Percentiles rank a stretch among this genome's conserved stretches.
phyloP scores from a whole-genome alignment of 352 stramenopile species.

The Pythium rhizo-oryzae region DNA sequence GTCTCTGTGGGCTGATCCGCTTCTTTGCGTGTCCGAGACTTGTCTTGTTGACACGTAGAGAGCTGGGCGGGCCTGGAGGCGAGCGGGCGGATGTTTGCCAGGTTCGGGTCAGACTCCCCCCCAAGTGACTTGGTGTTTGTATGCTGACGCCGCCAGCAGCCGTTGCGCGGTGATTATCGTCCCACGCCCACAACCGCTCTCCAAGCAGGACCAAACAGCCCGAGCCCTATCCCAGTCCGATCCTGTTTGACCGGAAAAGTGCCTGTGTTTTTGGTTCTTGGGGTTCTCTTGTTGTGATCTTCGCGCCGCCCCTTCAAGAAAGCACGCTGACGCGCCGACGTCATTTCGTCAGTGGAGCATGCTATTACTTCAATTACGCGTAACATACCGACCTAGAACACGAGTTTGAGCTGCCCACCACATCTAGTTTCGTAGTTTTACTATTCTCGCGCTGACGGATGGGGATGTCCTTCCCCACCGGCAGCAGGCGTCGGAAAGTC shows the following conservation, averaged over 20 bases:
- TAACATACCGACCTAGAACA: background rate
- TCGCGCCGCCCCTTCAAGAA: constrained; percentile 34
- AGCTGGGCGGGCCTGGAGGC: background rate
- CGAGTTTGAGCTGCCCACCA: background rate
- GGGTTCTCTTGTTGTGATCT: constrained; percentile 22
- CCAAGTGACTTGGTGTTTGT: background rate
- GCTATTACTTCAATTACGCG: background rate
- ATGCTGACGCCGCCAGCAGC: background rate
- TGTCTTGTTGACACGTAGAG: background rate
- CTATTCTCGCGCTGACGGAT: background rate
- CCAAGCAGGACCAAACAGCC: constrained; percentile 9
- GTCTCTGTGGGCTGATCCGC: background rate
- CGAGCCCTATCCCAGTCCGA: constrained; percentile 18
- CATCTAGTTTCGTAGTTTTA: constrained; percentile 17
- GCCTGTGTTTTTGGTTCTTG: constrained; percentile 2
- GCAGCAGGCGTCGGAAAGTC: constrained; percentile 19
- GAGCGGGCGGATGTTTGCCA: background rate
- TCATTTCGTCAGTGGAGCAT: constrained; percentile 32
- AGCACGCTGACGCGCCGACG: constrained; percentile 32
- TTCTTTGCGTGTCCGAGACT: background rate
- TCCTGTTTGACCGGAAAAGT: background rate
- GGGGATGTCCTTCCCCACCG: background rate
- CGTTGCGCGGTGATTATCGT: background rate
- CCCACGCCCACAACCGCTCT: background rate
- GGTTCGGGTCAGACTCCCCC: background rate